Percentiles rank a stretch among this genome's conserved stretches.
phyloP scores from a whole-genome alignment of 345 rosid species.

The Rhizophora mangle region DNA sequence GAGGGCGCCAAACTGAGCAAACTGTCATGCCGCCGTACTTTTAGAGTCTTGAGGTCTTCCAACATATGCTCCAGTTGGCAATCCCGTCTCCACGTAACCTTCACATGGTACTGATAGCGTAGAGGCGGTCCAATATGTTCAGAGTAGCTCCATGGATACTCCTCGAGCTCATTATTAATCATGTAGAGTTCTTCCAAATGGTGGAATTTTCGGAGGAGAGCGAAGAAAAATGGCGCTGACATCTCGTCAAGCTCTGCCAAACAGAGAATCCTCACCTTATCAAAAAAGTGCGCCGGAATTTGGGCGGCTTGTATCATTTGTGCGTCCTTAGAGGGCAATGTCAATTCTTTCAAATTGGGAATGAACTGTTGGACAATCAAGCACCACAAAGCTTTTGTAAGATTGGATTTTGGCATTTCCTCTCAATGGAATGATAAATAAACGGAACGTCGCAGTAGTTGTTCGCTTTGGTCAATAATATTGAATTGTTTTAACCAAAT shows the following conservation, averaged over 20 bases:
- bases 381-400: too few relatives aligned
- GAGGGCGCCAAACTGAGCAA: slow-evolving; percentile 16
- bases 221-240: background rate
- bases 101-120: too few relatives aligned
- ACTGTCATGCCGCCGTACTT: background rate
- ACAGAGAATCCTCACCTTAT: background rate
- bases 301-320: background rate
- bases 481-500: too few relatives aligned
- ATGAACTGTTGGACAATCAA: background rate
- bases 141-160: slow-evolving; percentile 10
- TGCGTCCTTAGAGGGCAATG: background rate
- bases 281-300: background rate
- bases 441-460: too few relatives aligned
- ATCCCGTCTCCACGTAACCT: background rate
- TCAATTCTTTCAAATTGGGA: background rate
- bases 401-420: too few relatives aligned
- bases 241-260: background rate
- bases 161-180: rapidly evolving
- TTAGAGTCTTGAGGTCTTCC: background rate
- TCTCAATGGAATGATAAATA: too few relatives aligned
- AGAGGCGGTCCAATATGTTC: too few relatives aligned
- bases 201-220: background rate
- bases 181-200: slow-evolving; percentile 6
- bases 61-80: background rate
- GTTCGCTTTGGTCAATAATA: too few relatives aligned